Conservation (phyloP, 768 basidiomycete genomes). For the Lactifluus volemus region DNA sequence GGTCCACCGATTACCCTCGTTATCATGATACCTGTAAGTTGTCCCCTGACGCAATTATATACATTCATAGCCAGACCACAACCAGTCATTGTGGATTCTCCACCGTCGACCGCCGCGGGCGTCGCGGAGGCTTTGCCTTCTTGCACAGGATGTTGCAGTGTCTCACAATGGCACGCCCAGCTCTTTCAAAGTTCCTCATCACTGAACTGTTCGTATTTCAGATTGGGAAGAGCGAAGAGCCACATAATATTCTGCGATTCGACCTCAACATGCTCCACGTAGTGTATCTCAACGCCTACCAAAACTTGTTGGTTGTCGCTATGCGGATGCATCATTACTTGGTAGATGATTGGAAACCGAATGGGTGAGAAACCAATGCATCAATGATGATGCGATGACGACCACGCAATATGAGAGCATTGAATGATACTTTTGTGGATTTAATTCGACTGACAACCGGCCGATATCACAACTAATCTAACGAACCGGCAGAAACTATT, state of each 20-base stretch:
- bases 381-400: too few species aligned
- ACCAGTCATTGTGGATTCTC: slow-evolving; percentile 53
- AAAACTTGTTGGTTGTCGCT: slow-evolving; percentile 71
- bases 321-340: slow-evolving; percentile 87
- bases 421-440: not conserved
- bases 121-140: slow-evolving; percentile 58
- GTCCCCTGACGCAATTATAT: not conserved
- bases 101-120: slow-evolving; percentile 59
- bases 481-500: not conserved
- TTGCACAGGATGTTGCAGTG: slow-evolving; percentile 68
- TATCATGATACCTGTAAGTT: slow-evolving; percentile 51
- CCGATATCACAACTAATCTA: not conserved
- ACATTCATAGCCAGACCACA: not conserved
- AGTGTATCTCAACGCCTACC: slow-evolving; percentile 78
- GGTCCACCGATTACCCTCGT: slow-evolving; percentile 66
- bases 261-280: slow-evolving; percentile 50
- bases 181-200: not conserved
- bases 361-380: too few species aligned
- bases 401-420: too few species aligned
- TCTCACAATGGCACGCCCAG: slow-evolving; percentile 23
- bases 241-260: slow-evolving; percentile 79
- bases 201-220: slow-evolving; percentile 25
- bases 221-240: slow-evolving; percentile 61
- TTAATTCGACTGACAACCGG: not conserved
- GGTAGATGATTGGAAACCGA: too few species aligned